A percentile compares a stretch with the other conserved stretches of the same genome.
Conservation (phyloP, 441 rosid species). For the Metrosideros polymorpha region DNA sequence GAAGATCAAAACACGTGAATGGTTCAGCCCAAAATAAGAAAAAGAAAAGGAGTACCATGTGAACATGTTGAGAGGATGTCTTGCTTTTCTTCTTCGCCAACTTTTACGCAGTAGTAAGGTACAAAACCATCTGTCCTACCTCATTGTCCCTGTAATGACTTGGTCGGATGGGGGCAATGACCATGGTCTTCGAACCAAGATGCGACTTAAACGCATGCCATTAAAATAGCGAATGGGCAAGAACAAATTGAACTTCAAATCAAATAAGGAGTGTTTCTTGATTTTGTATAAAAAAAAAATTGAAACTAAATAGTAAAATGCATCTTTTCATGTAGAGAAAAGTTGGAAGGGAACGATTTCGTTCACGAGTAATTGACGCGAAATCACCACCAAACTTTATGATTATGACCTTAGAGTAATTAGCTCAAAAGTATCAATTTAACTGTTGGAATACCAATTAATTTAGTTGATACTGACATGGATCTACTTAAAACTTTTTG, state of each 20-base stretch:
- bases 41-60: background rate
- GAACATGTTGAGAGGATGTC: background rate
- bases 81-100: background rate
- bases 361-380: background rate
- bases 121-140: background rate
- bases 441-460: background rate
- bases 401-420: background rate
- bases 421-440: background rate
- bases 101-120: background rate
- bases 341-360: background rate
- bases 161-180: background rate
- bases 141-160: background rate
- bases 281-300: background rate
- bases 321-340: background rate
- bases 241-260: background rate
- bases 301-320: background rate
- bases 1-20: background rate
- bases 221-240: background rate
- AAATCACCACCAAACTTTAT: background rate
- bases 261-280: background rate
- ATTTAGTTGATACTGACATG: background rate
- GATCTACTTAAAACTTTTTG: background rate
- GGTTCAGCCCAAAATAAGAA: background rate
- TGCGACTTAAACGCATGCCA: background rate
- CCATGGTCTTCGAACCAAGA: background rate